phyloP scores from a whole-genome alignment of 306 rosid species.

The Cucurbita argyrosperma region DNA sequence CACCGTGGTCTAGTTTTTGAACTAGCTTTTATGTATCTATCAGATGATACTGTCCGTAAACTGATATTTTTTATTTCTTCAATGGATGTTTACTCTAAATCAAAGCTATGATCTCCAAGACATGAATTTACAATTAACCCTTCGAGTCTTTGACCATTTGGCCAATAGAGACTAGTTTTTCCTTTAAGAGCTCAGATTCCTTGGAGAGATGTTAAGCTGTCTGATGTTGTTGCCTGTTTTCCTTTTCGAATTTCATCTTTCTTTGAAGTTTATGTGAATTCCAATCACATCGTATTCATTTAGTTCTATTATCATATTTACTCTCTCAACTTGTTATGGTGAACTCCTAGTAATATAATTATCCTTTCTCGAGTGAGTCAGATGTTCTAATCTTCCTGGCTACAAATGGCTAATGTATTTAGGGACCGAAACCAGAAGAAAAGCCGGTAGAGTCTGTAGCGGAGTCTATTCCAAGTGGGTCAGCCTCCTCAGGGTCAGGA shows the following conservation, averaged over 20 bases:
- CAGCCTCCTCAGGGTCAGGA: slow-evolving; percentile 20
- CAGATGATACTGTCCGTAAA: no score
- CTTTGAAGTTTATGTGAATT: not conserved
- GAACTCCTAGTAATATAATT: not conserved
- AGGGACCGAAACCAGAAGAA: slow-evolving; percentile 81
- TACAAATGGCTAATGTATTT: not conserved
- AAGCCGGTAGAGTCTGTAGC: slow-evolving; percentile 34
- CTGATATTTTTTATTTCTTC: not conserved
- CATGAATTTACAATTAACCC: not conserved
- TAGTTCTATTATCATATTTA: not conserved
- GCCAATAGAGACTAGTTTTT: not conserved
- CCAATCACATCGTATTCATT: not conserved
- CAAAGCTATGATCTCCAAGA: not conserved
- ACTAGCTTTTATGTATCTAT: not conserved
- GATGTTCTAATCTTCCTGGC: no score
- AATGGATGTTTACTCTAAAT: not conserved
- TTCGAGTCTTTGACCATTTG: not conserved
- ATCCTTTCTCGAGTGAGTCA: no score
- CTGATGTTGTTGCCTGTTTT: not conserved
- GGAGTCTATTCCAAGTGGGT: slow-evolving; percentile 44
- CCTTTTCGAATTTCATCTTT: not conserved
- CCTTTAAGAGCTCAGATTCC: not conserved
- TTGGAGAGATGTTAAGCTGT: not conserved
- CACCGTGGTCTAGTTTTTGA: not conserved
- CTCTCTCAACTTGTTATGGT: not conserved